These are phyloP conservation scores for Cucumis melo DNA, from an alignment of 306 rosid genomes.

Conservation along the genomic window DNA sequence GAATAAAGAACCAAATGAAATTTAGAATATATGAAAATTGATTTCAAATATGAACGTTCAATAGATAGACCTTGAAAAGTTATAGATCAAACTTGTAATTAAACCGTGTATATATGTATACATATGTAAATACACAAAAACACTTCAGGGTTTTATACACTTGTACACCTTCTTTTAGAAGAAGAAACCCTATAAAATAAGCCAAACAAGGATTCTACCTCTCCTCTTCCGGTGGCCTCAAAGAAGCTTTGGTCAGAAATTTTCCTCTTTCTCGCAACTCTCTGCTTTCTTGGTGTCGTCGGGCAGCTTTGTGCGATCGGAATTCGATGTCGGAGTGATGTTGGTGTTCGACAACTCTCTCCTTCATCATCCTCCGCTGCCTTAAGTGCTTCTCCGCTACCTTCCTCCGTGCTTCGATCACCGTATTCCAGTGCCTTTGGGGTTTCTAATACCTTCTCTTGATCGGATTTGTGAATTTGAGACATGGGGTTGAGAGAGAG, in stretches of 20 bases:
- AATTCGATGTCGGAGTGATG: neutral
- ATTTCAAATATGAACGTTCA: neutral
- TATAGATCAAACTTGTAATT: neutral
- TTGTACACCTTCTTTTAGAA: neutral
- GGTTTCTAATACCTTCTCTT: neutral
- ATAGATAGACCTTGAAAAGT: neutral
- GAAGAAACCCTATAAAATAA: neutral
- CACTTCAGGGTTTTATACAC: neutral
- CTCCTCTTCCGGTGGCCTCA: neutral
- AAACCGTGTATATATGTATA: neutral
- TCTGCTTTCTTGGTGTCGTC: neutral
- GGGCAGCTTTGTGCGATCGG: neutral
- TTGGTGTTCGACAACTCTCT: neutral
- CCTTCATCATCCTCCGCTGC: neutral
- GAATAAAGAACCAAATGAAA: too few species aligned
- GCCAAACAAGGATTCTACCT: constrained; percentile 6
- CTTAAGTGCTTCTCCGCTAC: neutral
- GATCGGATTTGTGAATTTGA: neutral
- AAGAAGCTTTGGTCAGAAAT: neutral
- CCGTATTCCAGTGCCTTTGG: neutral
- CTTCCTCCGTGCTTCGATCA: neutral
- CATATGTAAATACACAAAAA: neutral
- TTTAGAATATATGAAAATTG: neutral
- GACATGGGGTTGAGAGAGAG: neutral
- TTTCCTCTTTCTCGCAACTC: neutral